Evolutionary conservation across 176 grass and related monocot genomes (phyloP).

Genomic region (Zizania latifolia): DNA sequence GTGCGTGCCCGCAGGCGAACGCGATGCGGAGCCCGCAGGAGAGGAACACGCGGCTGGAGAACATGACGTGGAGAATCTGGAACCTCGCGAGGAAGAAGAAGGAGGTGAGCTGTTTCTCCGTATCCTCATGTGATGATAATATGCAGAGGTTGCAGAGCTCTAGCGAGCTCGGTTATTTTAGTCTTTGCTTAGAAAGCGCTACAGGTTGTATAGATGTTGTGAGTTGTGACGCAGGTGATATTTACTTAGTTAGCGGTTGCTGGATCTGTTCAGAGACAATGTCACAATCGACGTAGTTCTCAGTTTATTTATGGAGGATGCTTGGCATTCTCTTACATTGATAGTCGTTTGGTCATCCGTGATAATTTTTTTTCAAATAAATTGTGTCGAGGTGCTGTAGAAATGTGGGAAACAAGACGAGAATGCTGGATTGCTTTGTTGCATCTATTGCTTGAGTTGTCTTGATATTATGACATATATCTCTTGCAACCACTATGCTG

Average conservation of each 20-base stretch:
- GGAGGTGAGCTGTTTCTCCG: conserved; percentile 43
- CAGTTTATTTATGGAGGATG: not conserved
- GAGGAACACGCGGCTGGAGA: conserved; percentile 96
- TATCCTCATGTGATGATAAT: not conserved
- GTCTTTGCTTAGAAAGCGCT: not conserved
- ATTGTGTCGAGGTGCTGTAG: not conserved
- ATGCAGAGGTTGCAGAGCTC: not conserved
- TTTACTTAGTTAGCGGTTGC: not conserved
- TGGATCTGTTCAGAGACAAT: conserved; percentile 15
- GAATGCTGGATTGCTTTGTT: conserved; percentile 2
- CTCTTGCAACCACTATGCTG: not conserved
- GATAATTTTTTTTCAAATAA: not conserved
- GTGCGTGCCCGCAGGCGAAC: conserved; percentile 43
- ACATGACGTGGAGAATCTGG: conserved; percentile 99
- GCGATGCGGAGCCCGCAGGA: conserved; percentile 98
- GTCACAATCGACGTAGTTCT: not conserved
- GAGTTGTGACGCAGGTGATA: not conserved
- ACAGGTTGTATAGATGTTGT: not conserved
- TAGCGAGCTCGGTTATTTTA: not conserved
- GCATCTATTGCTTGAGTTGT: not conserved
- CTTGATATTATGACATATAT: not conserved
- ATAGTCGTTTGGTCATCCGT: not conserved
- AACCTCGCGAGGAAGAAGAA: conserved; percentile 99
- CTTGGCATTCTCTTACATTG: not conserved
- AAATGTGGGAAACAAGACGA: not conserved